phyloP scores from a whole-genome alignment of 2,329 filamentous ascomycete genomes.

The Pezicula carpinea region DNA sequence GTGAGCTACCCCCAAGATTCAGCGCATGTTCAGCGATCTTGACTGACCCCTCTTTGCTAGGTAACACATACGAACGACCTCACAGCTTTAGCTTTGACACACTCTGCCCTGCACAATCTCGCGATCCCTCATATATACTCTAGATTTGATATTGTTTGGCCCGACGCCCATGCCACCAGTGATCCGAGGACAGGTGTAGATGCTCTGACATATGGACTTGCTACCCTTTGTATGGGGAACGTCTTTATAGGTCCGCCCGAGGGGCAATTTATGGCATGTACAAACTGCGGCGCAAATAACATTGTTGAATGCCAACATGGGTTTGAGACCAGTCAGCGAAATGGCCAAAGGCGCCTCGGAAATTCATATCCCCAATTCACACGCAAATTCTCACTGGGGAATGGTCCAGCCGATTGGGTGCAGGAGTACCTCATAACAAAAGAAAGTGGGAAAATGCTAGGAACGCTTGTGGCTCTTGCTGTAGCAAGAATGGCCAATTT shows the following conservation, averaged over 20 bases:
- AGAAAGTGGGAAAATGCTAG: constrained; percentile 84
- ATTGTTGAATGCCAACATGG: constrained; percentile 21
- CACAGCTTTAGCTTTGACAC: constrained; percentile 70
- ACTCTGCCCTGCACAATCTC: constrained; percentile 71
- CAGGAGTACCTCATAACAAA: constrained; percentile 78
- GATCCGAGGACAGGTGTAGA: constrained; percentile 71
- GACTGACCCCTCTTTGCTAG: constrained; percentile 35
- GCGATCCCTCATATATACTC: constrained; percentile 78
- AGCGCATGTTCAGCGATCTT: constrained; percentile 8
- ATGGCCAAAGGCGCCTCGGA: constrained; percentile 44
- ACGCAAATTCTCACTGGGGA: constrained; percentile 79
- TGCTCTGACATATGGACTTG: constrained; percentile 75
- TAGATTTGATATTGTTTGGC: constrained; percentile 85
- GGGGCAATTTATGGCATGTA: constrained; percentile 23
- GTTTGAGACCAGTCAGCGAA: constrained; percentile 8
- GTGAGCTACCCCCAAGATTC: constrained; percentile 36
- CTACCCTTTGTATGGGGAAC: constrained; percentile 73
- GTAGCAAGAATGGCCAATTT: constrained; percentile 78
- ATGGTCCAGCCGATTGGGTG: constrained; percentile 74
- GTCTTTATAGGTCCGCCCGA: constrained; percentile 37
- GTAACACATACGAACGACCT: constrained; percentile 79
- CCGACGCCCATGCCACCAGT: constrained; percentile 59
- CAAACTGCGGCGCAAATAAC: constrained; percentile 27
- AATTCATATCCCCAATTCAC: constrained; percentile 78
- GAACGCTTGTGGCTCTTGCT: constrained; percentile 72